Percentiles rank a stretch among this genome's conserved stretches.
Conservation (phyloP, 1,139 yeast genomes). For the Diutina neorugosa region DNA sequence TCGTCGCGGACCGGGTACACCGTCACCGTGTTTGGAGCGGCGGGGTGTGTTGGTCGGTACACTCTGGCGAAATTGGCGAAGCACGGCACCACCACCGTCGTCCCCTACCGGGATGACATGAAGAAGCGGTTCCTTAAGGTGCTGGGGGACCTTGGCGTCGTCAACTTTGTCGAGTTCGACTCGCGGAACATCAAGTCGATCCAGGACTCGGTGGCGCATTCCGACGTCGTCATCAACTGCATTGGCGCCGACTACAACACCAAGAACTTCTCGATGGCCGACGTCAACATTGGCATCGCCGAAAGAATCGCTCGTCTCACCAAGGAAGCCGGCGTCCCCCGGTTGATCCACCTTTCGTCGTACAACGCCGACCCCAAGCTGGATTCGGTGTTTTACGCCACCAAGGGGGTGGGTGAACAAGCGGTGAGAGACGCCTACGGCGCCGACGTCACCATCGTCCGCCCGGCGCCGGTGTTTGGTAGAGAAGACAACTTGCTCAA, state of each 20-base stretch:
- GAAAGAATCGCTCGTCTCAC: slow-evolving; percentile 68
- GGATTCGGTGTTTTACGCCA: slow-evolving; percentile 58
- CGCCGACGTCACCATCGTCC: slow-evolving; percentile 74
- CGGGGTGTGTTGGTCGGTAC: slow-evolving; percentile 71
- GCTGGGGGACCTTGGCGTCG: slow-evolving; percentile 80
- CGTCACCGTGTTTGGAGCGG: slow-evolving; percentile 80
- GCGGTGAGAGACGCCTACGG: slow-evolving; percentile 45
- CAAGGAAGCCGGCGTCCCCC: slow-evolving; percentile 61
- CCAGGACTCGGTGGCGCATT: slow-evolving; percentile 67
- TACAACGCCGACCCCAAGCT: slow-evolving; percentile 67
- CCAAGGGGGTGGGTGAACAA: slow-evolving; percentile 74
- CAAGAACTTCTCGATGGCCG: slow-evolving; percentile 74
- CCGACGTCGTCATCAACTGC: slow-evolving; percentile 75
- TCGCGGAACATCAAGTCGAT: slow-evolving; percentile 67
- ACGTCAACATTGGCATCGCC: slow-evolving; percentile 69
- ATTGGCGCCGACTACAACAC: slow-evolving; percentile 71
- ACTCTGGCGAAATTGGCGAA: slow-evolving; percentile 62
- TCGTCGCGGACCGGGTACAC: slow-evolving; percentile 87
- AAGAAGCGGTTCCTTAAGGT: slow-evolving; percentile 72
- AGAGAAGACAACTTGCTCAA: slow-evolving; percentile 64
- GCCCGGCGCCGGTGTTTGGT: slow-evolving; percentile 79
- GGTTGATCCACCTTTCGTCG: slow-evolving; percentile 70
- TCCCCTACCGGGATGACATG: slow-evolving; percentile 73
- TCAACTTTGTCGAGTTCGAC: slow-evolving; percentile 75
- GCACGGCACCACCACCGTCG: slow-evolving; percentile 70